Conservation (phyloP, 495 filamentous ascomycete genomes). For the Aspergillus diversus region DNA sequence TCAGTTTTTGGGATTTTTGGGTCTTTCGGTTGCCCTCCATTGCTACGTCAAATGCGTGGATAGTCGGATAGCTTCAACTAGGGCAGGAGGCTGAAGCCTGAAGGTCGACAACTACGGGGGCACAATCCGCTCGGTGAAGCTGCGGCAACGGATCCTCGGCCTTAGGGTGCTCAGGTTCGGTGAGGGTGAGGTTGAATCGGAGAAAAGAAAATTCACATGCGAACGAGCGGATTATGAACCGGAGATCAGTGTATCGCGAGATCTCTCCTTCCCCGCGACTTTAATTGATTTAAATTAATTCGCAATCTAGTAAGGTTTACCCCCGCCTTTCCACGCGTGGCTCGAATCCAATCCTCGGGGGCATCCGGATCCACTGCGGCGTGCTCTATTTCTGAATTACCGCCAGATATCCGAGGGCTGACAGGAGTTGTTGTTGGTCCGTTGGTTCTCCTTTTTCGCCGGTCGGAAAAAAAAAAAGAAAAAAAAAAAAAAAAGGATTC, state of each 20-base stretch:
- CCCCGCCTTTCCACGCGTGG: slow-evolving; percentile 20
- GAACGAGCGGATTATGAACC: slow-evolving; percentile 5
- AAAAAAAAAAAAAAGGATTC: too few species aligned
- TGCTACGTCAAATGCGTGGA: background rate
- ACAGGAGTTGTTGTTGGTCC: background rate
- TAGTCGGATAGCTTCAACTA: background rate
- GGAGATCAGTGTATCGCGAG: slow-evolving; percentile 10
- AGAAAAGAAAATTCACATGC: slow-evolving; percentile 17
- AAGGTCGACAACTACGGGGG: background rate
- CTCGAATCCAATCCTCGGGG: slow-evolving; percentile 2
- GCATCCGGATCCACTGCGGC: slow-evolving; percentile 11
- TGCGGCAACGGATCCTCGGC: slow-evolving; percentile 4
- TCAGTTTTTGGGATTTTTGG: slow-evolving; percentile 16
- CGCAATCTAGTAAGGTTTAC: slow-evolving; percentile 10
- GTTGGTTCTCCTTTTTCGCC: too few species aligned
- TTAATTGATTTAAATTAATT: slow-evolving; percentile 11
- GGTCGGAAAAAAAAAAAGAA: too few species aligned
- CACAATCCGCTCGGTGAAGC: background rate
- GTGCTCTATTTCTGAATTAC: slow-evolving; percentile 4
- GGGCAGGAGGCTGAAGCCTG: background rate
- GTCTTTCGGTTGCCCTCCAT: slow-evolving; percentile 20
- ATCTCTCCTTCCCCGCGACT: slow-evolving; percentile 15
- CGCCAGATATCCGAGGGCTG: slow-evolving; percentile 12
- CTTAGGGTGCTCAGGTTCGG: background rate
- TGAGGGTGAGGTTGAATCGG: background rate